A percentile compares a stretch with the other conserved stretches of the same genome.
phyloP scores from a whole-genome alignment of 2,329 filamentous ascomycete genomes.

The Aureobasidium sp. region DNA sequence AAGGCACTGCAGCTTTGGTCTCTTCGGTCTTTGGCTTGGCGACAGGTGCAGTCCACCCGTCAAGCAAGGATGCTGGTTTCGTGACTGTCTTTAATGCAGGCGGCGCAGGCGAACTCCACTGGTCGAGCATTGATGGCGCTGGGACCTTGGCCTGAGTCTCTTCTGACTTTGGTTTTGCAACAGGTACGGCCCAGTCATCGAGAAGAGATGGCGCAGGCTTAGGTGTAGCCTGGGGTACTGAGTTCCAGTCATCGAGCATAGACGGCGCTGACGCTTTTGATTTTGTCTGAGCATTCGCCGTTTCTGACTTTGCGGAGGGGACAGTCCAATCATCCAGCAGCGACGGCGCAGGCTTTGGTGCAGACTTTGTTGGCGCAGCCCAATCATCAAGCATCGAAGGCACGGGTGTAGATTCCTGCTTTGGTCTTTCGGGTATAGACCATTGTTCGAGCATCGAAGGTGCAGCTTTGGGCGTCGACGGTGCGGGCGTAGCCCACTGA shows the following conservation, averaged over 20 bases:
- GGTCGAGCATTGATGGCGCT: too few species aligned
- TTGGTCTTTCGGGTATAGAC: conserved; percentile 14
- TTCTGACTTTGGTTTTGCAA: background rate
- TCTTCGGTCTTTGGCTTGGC: background rate
- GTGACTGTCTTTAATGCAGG: too few species aligned
- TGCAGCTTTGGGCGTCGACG: conserved; percentile 15
- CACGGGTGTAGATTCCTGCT: conserved; percentile 17
- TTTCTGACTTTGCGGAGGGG: background rate
- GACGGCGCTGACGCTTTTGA: conserved; percentile 14
- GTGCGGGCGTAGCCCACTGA: conserved; percentile 20
- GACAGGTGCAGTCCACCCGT: background rate
- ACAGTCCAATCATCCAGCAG: conserved; percentile 25
- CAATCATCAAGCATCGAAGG: conserved; percentile 11
- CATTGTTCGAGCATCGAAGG: conserved; percentile 31
- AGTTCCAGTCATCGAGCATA: conserved; percentile 29
- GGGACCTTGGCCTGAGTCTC: too few species aligned
- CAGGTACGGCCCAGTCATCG: background rate
- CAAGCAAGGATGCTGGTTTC: conserved; percentile 1
- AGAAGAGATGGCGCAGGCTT: background rate
- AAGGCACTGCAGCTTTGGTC: background rate
- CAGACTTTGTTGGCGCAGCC: background rate
- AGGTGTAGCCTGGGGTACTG: background rate
- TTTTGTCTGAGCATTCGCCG: background rate
- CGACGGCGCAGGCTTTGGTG: conserved; percentile 35
- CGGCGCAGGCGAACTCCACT: too few species aligned